Percentiles rank a stretch among this genome's conserved stretches.
Conservation (phyloP, 2,329 filamentous ascomycete genomes). For the Pseudophaeomoniella oleicola region DNA sequence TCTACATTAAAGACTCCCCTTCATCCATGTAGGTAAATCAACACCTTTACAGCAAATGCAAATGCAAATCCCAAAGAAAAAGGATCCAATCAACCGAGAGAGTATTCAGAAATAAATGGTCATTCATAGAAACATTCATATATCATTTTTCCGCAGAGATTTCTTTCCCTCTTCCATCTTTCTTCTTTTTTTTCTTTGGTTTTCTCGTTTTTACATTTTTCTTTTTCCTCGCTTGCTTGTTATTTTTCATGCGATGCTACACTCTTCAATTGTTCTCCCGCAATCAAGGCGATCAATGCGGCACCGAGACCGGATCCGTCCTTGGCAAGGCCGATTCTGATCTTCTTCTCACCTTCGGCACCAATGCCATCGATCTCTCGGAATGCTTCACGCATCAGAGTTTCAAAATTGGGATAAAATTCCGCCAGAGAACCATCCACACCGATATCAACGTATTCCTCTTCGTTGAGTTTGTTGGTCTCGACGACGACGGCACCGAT, state of each 20-base stretch:
- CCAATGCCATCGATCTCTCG: constrained; percentile 66
- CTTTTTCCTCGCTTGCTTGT: not conserved
- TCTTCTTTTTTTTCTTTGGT: not conserved
- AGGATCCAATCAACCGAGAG: too few relatives aligned
- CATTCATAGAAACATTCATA: too few relatives aligned
- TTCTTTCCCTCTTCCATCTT: not conserved
- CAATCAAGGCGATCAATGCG: constrained; percentile 83
- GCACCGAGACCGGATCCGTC: constrained; percentile 94
- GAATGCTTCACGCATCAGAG: constrained; percentile 73
- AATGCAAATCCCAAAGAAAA: too few relatives aligned
- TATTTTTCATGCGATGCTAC: not conserved
- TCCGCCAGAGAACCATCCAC: constrained; percentile 91
- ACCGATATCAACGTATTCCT: constrained; percentile 72
- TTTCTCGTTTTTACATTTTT: not conserved
- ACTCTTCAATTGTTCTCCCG: constrained; percentile 38
- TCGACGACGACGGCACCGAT: constrained; percentile 73
- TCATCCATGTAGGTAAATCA: too few relatives aligned
- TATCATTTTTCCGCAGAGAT: too few relatives aligned
- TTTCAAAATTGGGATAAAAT: constrained; percentile 86
- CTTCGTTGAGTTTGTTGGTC: constrained; percentile 54
- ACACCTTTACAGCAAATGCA: too few relatives aligned
- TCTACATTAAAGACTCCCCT: too few relatives aligned
- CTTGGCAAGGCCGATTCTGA: constrained; percentile 91
- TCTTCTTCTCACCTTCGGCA: constrained; percentile 61
- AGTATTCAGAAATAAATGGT: too few relatives aligned